Evolutionary conservation across 129 eudicot genomes (phyloP), one percentile per base, ranked within the genome.

Genomic region (Helianthus annuus): DNA sequence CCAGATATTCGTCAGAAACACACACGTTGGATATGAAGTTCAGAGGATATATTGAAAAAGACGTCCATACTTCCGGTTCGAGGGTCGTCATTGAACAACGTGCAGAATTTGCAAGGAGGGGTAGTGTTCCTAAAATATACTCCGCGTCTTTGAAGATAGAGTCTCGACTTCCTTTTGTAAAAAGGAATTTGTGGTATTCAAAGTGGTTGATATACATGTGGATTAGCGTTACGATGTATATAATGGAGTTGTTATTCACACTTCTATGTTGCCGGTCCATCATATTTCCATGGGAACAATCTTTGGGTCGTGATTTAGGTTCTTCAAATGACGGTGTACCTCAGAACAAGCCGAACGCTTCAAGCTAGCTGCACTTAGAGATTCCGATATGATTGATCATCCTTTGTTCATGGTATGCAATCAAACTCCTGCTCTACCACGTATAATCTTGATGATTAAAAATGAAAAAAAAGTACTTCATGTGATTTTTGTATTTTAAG

Each of bases 71-170:
- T 15, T 85, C 87, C 24, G 82, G 86, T 80, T 71, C 88, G 14
- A 80, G 84, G 76, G 91, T 94, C 29, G 80, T 77, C 0, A 76
- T 94, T 14, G 99, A 94, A 64, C 97, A 82, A 64, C 87, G 96
- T 32, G 97, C 97, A 16, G 89, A 94, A 72, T 94, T 78, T 67
- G 79, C 54, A 9, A 70, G 79, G 17, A 85, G 89, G 32, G 96
- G 86, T 55, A 97, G 99, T 44, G 66, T 94, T 29, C 99, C 99
- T 5, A 91, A 94, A 85, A 66, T 94, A 62, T 90, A 94, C 75
- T 74, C 75, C 13, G 97, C 96, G 11, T 79, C 83, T 77, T 14
- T 94, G 64, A 69, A 70, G 24, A 70, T 94, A 13, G 86, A 90
- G 71, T 86, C 99, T 1, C 85, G n/a, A n/a, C n/a, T n/a, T n/a